Evolutionary conservation across 1,139 yeast species (phyloP).

Genomic region (Magnusiomyces tetraspermus): DNA sequence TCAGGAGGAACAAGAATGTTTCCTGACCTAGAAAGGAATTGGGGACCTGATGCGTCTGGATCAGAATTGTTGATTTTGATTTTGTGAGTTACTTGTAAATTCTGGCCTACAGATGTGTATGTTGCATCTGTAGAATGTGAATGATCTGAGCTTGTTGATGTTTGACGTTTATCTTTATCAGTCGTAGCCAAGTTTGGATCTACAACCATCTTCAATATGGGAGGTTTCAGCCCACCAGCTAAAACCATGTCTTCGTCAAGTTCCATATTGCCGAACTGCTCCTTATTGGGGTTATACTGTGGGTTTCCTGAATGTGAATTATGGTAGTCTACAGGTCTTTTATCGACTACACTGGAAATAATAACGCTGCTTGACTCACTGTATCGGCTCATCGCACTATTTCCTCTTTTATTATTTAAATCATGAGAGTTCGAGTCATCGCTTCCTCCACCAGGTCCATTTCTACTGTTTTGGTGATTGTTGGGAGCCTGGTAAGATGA

Average conservation of each 20-base stretch:
- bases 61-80: not conserved
- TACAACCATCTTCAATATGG: not conserved
- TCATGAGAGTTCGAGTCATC: not conserved
- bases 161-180: not conserved
- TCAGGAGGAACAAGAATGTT: too few relatives aligned
- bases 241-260: too few relatives aligned
- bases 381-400: too few relatives aligned
- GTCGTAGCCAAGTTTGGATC: not conserved
- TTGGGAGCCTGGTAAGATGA: not conserved
- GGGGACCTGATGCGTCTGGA: too few relatives aligned
- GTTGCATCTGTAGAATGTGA: not conserved
- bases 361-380: too few relatives aligned
- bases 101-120: not conserved
- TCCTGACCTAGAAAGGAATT: too few relatives aligned
- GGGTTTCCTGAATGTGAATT: too few relatives aligned
- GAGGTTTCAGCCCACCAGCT: too few relatives aligned
- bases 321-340: too few relatives aligned
- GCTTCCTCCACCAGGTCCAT: not conserved
- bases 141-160: not conserved
- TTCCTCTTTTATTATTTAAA: not conserved
- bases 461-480: not conserved
- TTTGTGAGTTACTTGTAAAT: not conserved
- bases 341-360: too few relatives aligned
- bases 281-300: too few relatives aligned
- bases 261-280: too few relatives aligned